Evolutionary conservation across 2,329 filamentous ascomycete genomes (phyloP).

Genomic region (Aspergillus felis): DNA sequence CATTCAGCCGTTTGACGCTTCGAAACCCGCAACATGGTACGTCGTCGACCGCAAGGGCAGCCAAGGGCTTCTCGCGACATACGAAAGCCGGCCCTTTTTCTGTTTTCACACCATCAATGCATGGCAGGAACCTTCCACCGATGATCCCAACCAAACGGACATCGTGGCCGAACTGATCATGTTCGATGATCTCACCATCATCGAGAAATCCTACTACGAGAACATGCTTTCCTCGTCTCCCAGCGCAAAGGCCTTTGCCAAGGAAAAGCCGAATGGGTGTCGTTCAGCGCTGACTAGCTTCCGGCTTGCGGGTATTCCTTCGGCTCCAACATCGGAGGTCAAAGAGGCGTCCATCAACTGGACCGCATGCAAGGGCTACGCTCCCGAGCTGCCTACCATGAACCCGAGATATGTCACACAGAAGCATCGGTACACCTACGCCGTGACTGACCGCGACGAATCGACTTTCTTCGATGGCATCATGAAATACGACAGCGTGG

Average conservation of each 20-base stretch:
- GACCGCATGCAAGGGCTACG: slow-evolving; percentile 19
- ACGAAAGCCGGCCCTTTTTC: slow-evolving; percentile 66
- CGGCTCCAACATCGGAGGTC: slow-evolving; percentile 3
- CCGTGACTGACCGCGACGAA: slow-evolving; percentile 42
- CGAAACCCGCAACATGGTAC: slow-evolving; percentile 63
- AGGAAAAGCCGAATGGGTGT: slow-evolving; percentile 31
- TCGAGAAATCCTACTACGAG: slow-evolving; percentile 67
- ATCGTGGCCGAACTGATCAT: slow-evolving; percentile 64
- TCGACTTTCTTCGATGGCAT: slow-evolving; percentile 51
- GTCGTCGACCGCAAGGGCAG: slow-evolving; percentile 64
- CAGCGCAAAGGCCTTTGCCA: slow-evolving; percentile 32
- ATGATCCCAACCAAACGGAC: slow-evolving; percentile 37
- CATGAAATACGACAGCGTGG: slow-evolving; percentile 50
- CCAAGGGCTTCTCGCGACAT: slow-evolving; percentile 64
- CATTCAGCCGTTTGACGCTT: slow-evolving; percentile 59
- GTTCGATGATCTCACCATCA: slow-evolving; percentile 62
- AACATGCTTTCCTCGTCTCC: slow-evolving; percentile 58
- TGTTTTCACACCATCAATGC: slow-evolving; percentile 78
- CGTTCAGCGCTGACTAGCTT: slow-evolving; percentile 32
- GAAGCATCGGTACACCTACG: slow-evolving; percentile 50
- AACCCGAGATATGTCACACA: slow-evolving; percentile 44
- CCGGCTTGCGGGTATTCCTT: slow-evolving; percentile 33
- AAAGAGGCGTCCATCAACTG: slow-evolving; percentile 24
- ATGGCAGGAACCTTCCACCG: slow-evolving; percentile 57
- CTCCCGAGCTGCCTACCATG: slow-evolving; percentile 49